Percentiles rank a stretch among this genome's conserved stretches.
phyloP scores from a whole-genome alignment of 2,329 filamentous ascomycete genomes.

The Ilyonectria destructans region DNA sequence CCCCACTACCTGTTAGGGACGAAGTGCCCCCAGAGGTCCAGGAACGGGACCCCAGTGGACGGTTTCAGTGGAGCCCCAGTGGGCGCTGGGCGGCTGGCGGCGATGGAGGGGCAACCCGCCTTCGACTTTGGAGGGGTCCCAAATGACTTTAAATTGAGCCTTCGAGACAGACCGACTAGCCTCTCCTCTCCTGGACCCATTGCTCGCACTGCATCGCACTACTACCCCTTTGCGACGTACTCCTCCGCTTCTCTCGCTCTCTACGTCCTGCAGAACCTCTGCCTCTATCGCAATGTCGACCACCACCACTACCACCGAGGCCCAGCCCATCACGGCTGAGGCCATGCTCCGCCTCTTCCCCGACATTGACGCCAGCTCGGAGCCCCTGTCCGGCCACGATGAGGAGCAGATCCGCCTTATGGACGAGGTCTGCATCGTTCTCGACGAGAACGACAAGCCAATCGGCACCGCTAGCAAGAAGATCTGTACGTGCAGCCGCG shows the following conservation, averaged over 20 bases:
- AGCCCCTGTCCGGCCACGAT: conserved; percentile 91
- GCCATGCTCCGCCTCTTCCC: conserved; percentile 92
- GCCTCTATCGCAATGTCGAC: conserved; percentile 50
- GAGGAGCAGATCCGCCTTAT: conserved; percentile 98
- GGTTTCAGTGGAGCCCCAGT: conserved; percentile 29
- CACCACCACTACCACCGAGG: conserved; percentile 61
- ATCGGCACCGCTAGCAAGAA: conserved; percentile 99
- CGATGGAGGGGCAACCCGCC: conserved; percentile 48
- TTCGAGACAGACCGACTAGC: conserved; percentile 40
- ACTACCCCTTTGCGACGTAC: conserved; percentile 5
- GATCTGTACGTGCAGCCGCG: conserved; percentile 78
- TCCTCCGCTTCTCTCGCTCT: conserved; percentile 4
- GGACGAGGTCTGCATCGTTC: conserved; percentile 98
- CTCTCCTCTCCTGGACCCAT: conserved; percentile 18
- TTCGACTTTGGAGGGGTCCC: conserved; percentile 30
- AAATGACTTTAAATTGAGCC: conserved; percentile 48
- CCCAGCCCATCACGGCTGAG: conserved; percentile 83
- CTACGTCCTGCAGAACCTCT: neutral
- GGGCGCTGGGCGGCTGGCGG: conserved; percentile 31
- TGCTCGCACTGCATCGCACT: conserved; percentile 20
- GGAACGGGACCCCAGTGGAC: conserved; percentile 18
- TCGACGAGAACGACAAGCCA: conserved; percentile 91
- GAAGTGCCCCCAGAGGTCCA: conserved; percentile 27
- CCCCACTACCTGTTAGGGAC: conserved; percentile 42
- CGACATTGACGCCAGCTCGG: conserved; percentile 81